Evolutionary conservation across 768 basidiomycete species (phyloP), one percentile per base, ranked within the genome.

Genomic region (Lentinula boryana): DNA sequence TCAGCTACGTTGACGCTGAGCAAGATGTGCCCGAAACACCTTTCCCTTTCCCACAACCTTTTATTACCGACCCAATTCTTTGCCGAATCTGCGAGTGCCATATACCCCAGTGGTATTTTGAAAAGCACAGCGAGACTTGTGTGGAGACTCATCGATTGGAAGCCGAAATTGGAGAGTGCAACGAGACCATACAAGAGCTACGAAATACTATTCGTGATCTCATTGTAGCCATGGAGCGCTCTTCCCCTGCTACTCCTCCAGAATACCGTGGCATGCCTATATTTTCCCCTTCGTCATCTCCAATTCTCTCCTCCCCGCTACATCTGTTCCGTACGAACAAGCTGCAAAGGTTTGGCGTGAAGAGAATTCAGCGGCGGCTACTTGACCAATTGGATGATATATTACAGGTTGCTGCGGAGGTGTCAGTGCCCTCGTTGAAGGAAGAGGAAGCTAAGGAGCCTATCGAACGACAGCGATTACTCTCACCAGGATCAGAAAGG

Each of bases 111-210:
- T 99, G 97, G 97, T 99, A 95, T 78, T 99, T 99, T 71, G 97
- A 98, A 77, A 98, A 98, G 77, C 97, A 99, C 78, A 98, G 94
- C 82, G 97, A 99, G 75, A 98, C 95, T 10, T 99, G 97, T 67
- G 93, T 86, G 65, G 96, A 98, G 75, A 88, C 91, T 3, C 97
- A 99, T 74, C 87, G 93, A 49, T 80, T 99, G 63, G 97, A 99
- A 74, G 94, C 95, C 16, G 95, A 97, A 72, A 95, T 98, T 65
- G 76, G 82, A 41, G 92, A 94, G 68, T 93, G 89, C 78, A 97
- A 98, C 75, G 97, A 99, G 71, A 88, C 88, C 23, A 88, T 98
- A 60, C 74, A 80, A 15, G 97, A 98, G 69, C 80, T 98, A 57
- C 85, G 87, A 61, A 91, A 87, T 68, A 91, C 93, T 5, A 89